Base-by-base conservation (phyloP, 1,284 basidiomycete species). In the Lignosus rhinocerotis region DNA sequence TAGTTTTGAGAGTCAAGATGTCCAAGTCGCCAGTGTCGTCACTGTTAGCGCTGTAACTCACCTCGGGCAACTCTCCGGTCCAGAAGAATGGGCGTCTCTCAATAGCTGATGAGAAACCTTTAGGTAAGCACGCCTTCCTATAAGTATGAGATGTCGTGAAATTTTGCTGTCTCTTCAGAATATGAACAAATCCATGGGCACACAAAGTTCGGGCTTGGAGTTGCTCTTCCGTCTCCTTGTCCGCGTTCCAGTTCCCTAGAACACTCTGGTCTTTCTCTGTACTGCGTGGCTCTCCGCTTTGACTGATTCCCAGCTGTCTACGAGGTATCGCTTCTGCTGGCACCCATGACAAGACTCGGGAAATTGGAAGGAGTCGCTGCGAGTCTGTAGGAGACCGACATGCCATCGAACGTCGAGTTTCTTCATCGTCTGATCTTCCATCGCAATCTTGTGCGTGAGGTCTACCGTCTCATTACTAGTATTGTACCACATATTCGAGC, bases 241-340 rank as follows among this genome's bases (percentile, higher is more conserved):
- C 87, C 89, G 89, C 88, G 89, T 92, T 92, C 89, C 89, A 88
- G 90, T 92, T 87, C 84, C 81, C 90, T 78, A 90, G 80, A 91
- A 42, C 65, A 68, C 86, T 60, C 72, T 69, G 73, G 73, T 71
- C 58, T 58, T 64, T 63, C 49, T 69, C 63, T 54, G 69, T 53
- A 59, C 62, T 67, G 3, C 58, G 64, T 66, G 62, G 60, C 65
- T 63, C 70, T 73, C 78, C 72, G 77, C 67, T 76, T 73, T 73
- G 73, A 77, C 77, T 76, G 62, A 72, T 70, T 66, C 72, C 68
- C 65, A 72, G 64, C 71, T 73, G 70, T 75, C 69, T 66, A 59
- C 75, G 84, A 87, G 82, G 84, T 74, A 76, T 80, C 83, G 82
- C 83, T 77, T 78, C 68, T 68, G 80, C 76, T 72, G 74, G 70